phyloP scores from a whole-genome alignment of 306 rosid genomes.

The Phaseolus lunatus region DNA sequence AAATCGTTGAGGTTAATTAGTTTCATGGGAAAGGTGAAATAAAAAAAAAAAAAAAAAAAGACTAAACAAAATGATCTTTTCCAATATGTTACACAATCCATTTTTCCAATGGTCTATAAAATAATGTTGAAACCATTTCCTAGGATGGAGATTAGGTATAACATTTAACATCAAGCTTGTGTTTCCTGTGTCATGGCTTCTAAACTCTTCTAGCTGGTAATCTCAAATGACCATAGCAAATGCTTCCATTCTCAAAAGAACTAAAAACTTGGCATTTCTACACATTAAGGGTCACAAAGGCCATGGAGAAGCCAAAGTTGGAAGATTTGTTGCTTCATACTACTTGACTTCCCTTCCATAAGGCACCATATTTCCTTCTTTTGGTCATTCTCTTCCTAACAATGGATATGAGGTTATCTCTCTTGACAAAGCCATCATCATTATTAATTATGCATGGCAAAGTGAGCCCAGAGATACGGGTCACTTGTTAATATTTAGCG shows the following conservation, averaged over 20 bases:
- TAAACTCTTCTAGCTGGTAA: slow-evolving; percentile 10
- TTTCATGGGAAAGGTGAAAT: background rate
- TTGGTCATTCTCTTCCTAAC: background rate
- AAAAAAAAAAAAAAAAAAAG: background rate
- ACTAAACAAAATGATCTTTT: background rate
- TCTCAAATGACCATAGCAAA: background rate
- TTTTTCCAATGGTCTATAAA: background rate
- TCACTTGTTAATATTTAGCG: too few relatives aligned
- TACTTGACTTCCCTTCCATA: background rate
- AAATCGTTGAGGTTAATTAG: background rate
- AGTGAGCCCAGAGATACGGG: too few relatives aligned
- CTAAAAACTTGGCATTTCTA: background rate
- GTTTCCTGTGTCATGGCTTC: slow-evolving; percentile 32
- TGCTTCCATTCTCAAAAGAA: background rate
- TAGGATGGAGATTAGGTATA: too few relatives aligned
- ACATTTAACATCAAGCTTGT: background rate
- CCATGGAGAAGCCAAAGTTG: slow-evolving; percentile 1
- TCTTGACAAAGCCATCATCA: background rate
- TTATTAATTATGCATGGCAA: too few relatives aligned
- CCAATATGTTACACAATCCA: background rate
- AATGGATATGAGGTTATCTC: background rate
- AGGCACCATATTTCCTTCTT: background rate
- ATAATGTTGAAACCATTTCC: background rate
- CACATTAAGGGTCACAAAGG: background rate
- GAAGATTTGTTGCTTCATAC: background rate